These are phyloP conservation scores for Beauveria asiatica DNA, from an alignment of 2,329 filamentous ascomycete species.

Conservation along the genomic window DNA sequence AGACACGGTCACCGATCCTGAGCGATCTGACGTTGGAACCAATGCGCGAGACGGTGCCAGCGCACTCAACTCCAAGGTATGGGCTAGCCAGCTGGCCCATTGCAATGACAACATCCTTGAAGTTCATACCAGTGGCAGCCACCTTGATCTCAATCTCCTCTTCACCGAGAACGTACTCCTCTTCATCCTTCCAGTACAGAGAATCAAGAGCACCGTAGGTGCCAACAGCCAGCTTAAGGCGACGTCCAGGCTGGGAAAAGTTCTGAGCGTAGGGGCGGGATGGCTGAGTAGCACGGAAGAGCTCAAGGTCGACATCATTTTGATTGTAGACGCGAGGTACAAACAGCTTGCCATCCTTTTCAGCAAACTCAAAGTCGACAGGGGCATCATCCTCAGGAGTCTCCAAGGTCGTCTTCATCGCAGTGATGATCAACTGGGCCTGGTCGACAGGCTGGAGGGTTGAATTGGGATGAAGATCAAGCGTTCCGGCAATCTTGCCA, in stretches of 20 bases:
- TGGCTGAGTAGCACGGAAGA: slow-evolving; percentile 20
- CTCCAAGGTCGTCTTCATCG: slow-evolving; percentile 16
- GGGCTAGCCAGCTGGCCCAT: slow-evolving; percentile 28
- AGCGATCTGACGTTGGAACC: slow-evolving; percentile 55
- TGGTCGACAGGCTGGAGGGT: slow-evolving; percentile 21
- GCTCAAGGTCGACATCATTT: slow-evolving; percentile 18
- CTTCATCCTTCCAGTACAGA: slow-evolving; percentile 31
- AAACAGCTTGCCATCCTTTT: slow-evolving; percentile 19
- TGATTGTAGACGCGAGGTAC: slow-evolving; percentile 22
- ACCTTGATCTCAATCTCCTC: slow-evolving; percentile 36
- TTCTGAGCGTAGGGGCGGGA: slow-evolving; percentile 22
- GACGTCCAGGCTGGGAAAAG: slow-evolving; percentile 30
- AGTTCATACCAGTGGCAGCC: slow-evolving; percentile 36
- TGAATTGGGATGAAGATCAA: slow-evolving; percentile 35
- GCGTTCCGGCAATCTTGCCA: slow-evolving; percentile 33
- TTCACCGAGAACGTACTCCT: slow-evolving; percentile 19
- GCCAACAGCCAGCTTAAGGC: slow-evolving; percentile 30
- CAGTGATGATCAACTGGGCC: slow-evolving; percentile 24
- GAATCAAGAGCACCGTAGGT: slow-evolving; percentile 30
- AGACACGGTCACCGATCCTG: slow-evolving; percentile 65
- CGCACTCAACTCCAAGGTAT: slow-evolving; percentile 32
- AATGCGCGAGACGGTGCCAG: slow-evolving; percentile 34
- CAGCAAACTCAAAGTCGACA: slow-evolving; percentile 22
- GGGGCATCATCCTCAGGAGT: slow-evolving; percentile 15
- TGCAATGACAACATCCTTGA: slow-evolving; percentile 36